A percentile compares a stretch with the other conserved stretches of the same genome.
Evolutionary conservation across 2,329 filamentous ascomycete genomes (phyloP).

Genomic region (Fusarium algeriense): DNA sequence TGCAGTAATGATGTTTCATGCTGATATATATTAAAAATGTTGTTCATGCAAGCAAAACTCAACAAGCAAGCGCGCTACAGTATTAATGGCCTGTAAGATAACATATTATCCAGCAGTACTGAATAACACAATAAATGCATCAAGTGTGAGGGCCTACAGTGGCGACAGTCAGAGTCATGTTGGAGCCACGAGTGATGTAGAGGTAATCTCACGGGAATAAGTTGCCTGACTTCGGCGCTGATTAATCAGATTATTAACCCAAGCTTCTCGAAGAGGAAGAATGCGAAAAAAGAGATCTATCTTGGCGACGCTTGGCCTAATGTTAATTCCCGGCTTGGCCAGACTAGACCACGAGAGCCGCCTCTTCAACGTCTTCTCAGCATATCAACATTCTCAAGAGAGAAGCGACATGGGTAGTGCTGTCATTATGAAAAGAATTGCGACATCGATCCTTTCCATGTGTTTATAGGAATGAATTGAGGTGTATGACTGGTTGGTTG

Average conservation of each 20-base stretch:
- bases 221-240: not conserved
- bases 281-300: conserved; percentile 5
- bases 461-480: not conserved
- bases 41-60: not conserved
- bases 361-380: not conserved
- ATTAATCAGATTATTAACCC: not conserved
- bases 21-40: not conserved
- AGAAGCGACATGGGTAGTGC: conserved; percentile 13
- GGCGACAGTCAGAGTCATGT: not conserved
- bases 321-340: conserved; percentile 26
- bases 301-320: conserved; percentile 4
- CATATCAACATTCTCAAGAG: too few relatives aligned
- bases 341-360: conserved; percentile 8
- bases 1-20: not conserved
- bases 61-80: not conserved
- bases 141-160: not conserved
- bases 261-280: conserved; percentile 2
- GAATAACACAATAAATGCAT: not conserved
- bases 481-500: not conserved
- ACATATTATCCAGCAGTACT: not conserved
- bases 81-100: too few relatives aligned
- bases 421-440: conserved; percentile 8
- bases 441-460: conserved; percentile 10
- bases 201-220: not conserved
- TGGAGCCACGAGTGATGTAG: not conserved